Conservation (phyloP, 345 rosid species). For the Dovyalis caffra region DNA sequence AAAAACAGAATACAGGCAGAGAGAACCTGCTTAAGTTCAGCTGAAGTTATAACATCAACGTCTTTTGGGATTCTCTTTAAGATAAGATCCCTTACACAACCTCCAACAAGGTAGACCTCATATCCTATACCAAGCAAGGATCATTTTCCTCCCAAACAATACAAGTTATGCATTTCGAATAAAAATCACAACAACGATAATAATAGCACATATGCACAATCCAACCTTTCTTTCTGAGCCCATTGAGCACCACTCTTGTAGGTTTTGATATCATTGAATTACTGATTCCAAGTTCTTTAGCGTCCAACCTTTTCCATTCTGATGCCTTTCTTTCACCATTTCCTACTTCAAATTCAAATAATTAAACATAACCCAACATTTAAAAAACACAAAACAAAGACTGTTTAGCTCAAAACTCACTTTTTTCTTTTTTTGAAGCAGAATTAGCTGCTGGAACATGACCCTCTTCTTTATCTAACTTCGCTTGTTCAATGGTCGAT, state of each 20-base stretch:
- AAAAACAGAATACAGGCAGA: no score
- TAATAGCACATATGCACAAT: neutral
- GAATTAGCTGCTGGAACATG: neutral
- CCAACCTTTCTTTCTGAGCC: constrained; percentile 52
- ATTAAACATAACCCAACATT: neutral
- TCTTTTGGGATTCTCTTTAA: constrained; percentile 72
- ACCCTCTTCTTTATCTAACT: neutral
- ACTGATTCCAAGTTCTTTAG: constrained; percentile 51
- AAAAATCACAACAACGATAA: neutral
- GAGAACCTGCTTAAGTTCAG: constrained; percentile 68
- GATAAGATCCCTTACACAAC: constrained; percentile 84
- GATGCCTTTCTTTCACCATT: constrained; percentile 21
- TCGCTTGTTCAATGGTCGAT: neutral
- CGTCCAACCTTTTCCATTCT: constrained; percentile 49
- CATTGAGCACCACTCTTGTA: constrained; percentile 52
- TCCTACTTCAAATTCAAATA: neutral
- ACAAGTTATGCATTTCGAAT: neutral
- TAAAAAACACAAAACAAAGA: neutral
- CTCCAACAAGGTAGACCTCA: constrained; percentile 86
- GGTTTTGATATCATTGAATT: constrained; percentile 45
- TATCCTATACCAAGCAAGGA: constrained; percentile 40
- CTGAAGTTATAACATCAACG: constrained; percentile 77
- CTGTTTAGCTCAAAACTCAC: neutral
- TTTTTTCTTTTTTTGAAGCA: neutral
- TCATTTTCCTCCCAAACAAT: neutral